Evolutionary conservation across 2,329 filamentous ascomycete species (phyloP), one percentile per base, ranked within the genome.

Genomic region (Truncatella angustata): DNA sequence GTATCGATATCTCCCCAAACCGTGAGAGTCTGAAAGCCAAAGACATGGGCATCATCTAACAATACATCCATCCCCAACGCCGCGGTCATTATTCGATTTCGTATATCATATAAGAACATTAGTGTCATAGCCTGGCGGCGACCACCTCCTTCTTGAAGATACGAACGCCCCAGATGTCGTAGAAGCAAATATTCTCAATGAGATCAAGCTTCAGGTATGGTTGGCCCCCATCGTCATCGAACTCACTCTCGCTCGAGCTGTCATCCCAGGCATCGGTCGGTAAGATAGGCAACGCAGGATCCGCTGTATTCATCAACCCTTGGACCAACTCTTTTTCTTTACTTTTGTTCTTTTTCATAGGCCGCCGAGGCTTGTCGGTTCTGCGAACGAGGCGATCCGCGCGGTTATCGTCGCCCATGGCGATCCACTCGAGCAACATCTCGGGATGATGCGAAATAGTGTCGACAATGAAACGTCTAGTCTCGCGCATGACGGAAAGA

Each of bases 121-220:
- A 20, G 16, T 20, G 30, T 70, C 55, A 79, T 24, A 80, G 58
- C 20, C 70, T 64, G 2, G 75, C 76, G 20, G 58, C 57, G 28
- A 76, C 69, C 45, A 84, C 66, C 60, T 84, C 80, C 65, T 82
- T 84, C 58, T 80, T 73, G 56, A 84, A 85, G 46, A 85, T 84
- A 55, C 72, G 73, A 32, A 84, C 72, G 0, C 73, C 79, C 56
- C 56, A 66, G 5, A 78, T 65, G 42, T 79, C 74, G 45, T 71
- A 73, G 54, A 77, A 77, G 5, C 64, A 63, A 7, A 74, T 59
- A 3, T 63, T 64, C 16, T 75, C 71, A 3, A 73, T 54, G 6
- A 70, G 66, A 53, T 74, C 69, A 5, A 76, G 62, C 54, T 66
- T 73, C 30, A 63, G 46, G 4, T 56, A 58, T 1, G 57, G 54